Percentiles rank a stretch among this genome's conserved stretches.
phyloP scores from a whole-genome alignment of 257 asterid species.

The Solanum paucissectum region DNA sequence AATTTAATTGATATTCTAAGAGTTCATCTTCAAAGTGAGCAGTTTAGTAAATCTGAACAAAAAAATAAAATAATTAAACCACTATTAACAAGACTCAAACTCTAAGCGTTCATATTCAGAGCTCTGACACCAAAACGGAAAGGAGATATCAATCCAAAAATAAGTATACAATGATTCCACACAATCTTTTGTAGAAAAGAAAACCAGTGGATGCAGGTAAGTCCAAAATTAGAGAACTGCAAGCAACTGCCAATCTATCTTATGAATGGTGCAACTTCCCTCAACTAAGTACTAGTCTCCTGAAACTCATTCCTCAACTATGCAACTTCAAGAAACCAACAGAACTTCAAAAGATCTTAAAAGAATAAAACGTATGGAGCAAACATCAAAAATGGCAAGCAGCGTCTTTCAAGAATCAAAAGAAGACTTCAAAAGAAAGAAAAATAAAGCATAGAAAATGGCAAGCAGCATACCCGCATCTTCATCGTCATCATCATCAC shows the following conservation, averaged over 20 bases:
- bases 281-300: background rate
- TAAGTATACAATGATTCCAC: background rate
- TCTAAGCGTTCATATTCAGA: background rate
- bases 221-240: background rate
- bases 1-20: background rate
- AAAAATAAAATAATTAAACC: background rate
- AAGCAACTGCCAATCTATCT: background rate
- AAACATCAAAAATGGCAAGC: background rate
- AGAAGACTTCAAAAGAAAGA: background rate
- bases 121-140: background rate
- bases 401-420: background rate
- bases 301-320: background rate
- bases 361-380: background rate
- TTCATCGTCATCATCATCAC: constrained; percentile 50
- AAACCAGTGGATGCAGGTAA: background rate
- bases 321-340: background rate
- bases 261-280: background rate
- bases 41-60: background rate
- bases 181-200: background rate
- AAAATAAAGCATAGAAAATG: background rate
- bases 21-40: background rate
- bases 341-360: background rate
- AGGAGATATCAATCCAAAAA: background rate
- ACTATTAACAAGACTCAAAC: background rate
- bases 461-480: constrained; percentile 40